A percentile compares a stretch with the other conserved stretches of the same genome.
Evolutionary conservation across 2,329 filamentous ascomycete species (phyloP).

Genomic region (Penicillium sp.): DNA sequence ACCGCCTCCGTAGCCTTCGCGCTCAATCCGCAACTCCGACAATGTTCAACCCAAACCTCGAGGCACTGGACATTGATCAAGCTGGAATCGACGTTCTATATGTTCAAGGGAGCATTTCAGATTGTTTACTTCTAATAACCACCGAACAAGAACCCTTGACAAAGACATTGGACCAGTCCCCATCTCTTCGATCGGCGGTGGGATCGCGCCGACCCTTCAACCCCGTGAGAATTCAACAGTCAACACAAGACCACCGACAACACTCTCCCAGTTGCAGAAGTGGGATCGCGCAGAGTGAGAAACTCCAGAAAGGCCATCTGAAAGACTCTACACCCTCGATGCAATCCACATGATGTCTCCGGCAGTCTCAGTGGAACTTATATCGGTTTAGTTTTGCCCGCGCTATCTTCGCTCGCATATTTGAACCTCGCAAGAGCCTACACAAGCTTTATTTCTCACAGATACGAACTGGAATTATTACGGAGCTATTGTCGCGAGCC

Average conservation of each 20-base stretch:
- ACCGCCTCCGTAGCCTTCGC: slow-evolving; percentile 2
- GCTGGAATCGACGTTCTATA: background rate
- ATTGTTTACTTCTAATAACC: background rate
- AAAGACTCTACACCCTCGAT: background rate
- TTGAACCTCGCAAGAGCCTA: background rate
- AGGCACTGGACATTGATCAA: background rate
- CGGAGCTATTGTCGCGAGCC: background rate
- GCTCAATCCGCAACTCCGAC: slow-evolving; percentile 6
- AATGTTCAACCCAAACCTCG: background rate
- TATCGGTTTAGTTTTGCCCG: slow-evolving; percentile 16
- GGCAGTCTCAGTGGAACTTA: slow-evolving; percentile 7
- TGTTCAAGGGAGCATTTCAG: background rate
- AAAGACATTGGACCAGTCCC: background rate
- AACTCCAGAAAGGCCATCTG: background rate
- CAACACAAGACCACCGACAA: background rate
- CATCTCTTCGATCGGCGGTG: background rate
- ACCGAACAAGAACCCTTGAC: background rate
- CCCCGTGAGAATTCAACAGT: slow-evolving; percentile 1
- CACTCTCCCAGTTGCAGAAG: background rate
- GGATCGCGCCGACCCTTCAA: slow-evolving; percentile 1
- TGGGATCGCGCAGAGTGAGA: background rate
- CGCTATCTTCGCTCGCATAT: slow-evolving; percentile 13
- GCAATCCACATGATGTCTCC: slow-evolving; percentile 17
- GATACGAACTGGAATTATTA: background rate
- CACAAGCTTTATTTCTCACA: background rate